Percentiles rank a stretch among this genome's conserved stretches.
phyloP scores from a whole-genome alignment of 768 basidiomycete genomes.

The Pisolithus albus region DNA sequence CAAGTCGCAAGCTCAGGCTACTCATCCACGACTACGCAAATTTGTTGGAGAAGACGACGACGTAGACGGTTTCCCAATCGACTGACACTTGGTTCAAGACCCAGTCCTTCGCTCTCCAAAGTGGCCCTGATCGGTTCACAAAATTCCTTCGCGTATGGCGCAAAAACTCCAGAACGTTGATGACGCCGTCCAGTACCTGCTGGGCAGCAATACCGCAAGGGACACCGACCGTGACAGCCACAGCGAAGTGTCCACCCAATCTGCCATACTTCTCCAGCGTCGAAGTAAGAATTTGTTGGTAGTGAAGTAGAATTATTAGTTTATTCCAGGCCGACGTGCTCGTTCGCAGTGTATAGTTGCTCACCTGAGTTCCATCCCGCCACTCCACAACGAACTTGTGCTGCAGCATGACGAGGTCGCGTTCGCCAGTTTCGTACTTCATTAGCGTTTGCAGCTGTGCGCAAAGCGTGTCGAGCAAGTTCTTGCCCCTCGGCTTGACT shows the following conservation, averaged over 20 bases:
- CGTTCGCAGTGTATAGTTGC: slow-evolving; percentile 9
- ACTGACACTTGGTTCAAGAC: slow-evolving; percentile 30
- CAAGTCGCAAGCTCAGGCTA: too few relatives aligned
- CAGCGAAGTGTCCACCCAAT: slow-evolving; percentile 73
- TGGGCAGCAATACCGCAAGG: slow-evolving; percentile 94
- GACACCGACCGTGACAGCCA: slow-evolving; percentile 87
- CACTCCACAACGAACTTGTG: slow-evolving; percentile 95
- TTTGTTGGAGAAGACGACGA: too few relatives aligned
- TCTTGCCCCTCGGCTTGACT: slow-evolving; percentile 51
- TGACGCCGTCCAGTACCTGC: slow-evolving; percentile 80
- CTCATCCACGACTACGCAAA: too few relatives aligned
- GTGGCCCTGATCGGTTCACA: slow-evolving; percentile 65
- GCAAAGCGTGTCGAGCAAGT: slow-evolving; percentile 91
- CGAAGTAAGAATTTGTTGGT: slow-evolving; percentile 78
- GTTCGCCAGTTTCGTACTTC: slow-evolving; percentile 85
- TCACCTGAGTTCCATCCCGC: slow-evolving; percentile 68
- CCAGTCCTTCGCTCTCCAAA: slow-evolving; percentile 70
- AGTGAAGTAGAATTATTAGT: slow-evolving; percentile 1
- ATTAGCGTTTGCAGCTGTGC: slow-evolving; percentile 84
- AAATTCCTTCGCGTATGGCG: slow-evolving; percentile 81
- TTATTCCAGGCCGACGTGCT: background rate
- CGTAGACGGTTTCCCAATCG: too few relatives aligned
- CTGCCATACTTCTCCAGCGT: slow-evolving; percentile 89
- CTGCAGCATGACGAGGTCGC: slow-evolving; percentile 96
- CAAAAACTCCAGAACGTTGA: slow-evolving; percentile 73